Percentiles rank a stretch among this genome's conserved stretches.
phyloP scores from a whole-genome alignment of 352 stramenopile species.

The Elongisporangium prolatum region DNA sequence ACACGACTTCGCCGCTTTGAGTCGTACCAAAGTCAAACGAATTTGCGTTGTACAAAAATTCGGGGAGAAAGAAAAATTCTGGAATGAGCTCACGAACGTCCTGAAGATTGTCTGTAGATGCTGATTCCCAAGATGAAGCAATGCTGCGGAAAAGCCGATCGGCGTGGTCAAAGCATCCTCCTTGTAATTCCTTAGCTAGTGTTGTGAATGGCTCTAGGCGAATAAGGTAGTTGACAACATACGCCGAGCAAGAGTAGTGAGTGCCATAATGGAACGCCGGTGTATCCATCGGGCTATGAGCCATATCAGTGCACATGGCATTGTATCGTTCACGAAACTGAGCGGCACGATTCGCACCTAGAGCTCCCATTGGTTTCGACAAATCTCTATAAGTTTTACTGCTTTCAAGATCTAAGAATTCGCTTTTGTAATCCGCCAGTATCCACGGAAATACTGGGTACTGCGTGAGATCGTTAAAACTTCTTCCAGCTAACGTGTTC shows the following conservation, averaged over 20 bases:
- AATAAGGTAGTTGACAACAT: constrained; percentile 97
- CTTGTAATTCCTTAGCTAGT: constrained; percentile 59
- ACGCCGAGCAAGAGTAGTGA: constrained; percentile 95
- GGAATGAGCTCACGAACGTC: constrained; percentile 79
- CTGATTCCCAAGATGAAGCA: constrained; percentile 91
- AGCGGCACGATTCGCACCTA: constrained; percentile 73
- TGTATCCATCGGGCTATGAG: constrained; percentile 35
- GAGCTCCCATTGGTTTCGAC: constrained; percentile 92
- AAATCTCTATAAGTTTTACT: constrained; percentile 88
- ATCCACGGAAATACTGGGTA: constrained; percentile 98
- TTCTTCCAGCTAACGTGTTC: constrained; percentile 94
- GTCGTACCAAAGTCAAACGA: constrained; percentile 62
- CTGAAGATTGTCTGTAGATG: constrained; percentile 90
- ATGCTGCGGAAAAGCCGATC: constrained; percentile 96
- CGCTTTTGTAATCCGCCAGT: constrained; percentile 86
- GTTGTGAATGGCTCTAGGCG: constrained; percentile 87
- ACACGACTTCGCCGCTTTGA: constrained; percentile 84
- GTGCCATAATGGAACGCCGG: constrained; percentile 97
- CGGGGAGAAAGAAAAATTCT: constrained; percentile 76
- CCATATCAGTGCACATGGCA: constrained; percentile 49
- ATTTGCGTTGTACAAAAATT: constrained; percentile 80
- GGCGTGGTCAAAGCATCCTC: constrained; percentile 90
- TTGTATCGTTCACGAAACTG: constrained; percentile 87
- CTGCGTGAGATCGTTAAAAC: constrained; percentile 98
- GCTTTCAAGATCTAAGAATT: constrained; percentile 83